These are phyloP conservation scores for Phytopythium chamaehyphon DNA, from an alignment of 352 stramenopile species.

Conservation along the genomic window DNA sequence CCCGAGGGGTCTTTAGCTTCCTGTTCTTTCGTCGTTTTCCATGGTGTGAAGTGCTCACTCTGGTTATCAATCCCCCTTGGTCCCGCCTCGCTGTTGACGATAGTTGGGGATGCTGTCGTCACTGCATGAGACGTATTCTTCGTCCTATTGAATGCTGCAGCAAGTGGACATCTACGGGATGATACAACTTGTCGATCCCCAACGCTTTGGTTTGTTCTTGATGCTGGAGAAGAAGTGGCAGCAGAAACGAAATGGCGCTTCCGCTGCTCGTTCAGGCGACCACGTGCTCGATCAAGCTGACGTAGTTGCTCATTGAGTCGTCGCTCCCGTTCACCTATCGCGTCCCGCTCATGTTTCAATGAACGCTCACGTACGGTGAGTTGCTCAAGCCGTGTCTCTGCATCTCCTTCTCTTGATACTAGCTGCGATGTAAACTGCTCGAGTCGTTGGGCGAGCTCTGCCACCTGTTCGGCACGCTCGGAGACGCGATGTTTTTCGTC, in stretches of 20 bases:
- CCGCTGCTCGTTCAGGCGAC: slow-evolving; percentile 42
- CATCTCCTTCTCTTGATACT: slow-evolving; percentile 1
- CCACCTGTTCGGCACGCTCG: slow-evolving; percentile 14
- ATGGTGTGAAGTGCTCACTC: no score
- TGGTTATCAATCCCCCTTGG: no score
- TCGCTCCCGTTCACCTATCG: slow-evolving; percentile 47
- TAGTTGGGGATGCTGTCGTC: no score
- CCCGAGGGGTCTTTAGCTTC: slow-evolving; percentile 36
- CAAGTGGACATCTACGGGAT: no score
- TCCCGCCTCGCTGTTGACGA: no score
- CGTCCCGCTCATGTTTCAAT: slow-evolving; percentile 20
- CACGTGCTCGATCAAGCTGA: slow-evolving; percentile 44
- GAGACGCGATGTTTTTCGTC: slow-evolving; percentile 20
- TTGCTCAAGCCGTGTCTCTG: background rate
- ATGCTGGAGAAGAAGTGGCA: background rate
- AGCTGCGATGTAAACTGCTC: slow-evolving; percentile 12
- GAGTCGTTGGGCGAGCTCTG: slow-evolving; percentile 14
- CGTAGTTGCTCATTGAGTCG: slow-evolving; percentile 47
- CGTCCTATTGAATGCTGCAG: no score
- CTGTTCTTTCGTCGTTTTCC: background rate
- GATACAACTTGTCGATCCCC: no score
- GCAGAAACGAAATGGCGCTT: slow-evolving; percentile 27
- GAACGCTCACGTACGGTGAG: slow-evolving; percentile 1
- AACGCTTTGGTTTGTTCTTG: background rate
- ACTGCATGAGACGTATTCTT: no score